A percentile compares a stretch with the other conserved stretches of the same genome.
phyloP scores from a whole-genome alignment of 202 grass and related monocot species.

The Saccharum hybrid region DNA sequence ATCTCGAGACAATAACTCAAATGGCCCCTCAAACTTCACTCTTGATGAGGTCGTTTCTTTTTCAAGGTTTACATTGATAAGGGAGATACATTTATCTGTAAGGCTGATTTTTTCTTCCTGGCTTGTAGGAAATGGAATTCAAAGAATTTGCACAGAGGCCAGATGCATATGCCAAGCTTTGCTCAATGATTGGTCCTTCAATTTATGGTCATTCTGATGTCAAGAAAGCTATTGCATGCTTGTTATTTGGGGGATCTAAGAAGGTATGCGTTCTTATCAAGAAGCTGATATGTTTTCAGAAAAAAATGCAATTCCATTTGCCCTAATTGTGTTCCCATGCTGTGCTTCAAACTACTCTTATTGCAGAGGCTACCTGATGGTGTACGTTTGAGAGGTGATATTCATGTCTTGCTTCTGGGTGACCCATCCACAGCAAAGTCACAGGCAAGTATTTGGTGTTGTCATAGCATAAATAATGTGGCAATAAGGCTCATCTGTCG shows the following conservation, averaged over 20 bases:
- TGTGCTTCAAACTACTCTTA: slow-evolving; percentile 6
- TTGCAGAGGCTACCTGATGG: slow-evolving; percentile 88
- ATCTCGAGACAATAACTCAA: slow-evolving; percentile 77
- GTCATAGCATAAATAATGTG: not conserved
- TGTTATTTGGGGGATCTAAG: slow-evolving; percentile 87
- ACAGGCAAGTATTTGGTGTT: slow-evolving; percentile 55
- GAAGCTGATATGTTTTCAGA: not conserved
- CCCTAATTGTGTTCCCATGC: slow-evolving; percentile 13
- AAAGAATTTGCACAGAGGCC: slow-evolving; percentile 98
- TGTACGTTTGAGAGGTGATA: slow-evolving; percentile 87
- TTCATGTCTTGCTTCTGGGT: slow-evolving; percentile 92
- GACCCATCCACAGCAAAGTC: slow-evolving; percentile 99
- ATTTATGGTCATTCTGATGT: slow-evolving; percentile 93
- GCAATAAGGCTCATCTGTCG: not conserved
- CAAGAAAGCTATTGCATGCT: slow-evolving; percentile 95
- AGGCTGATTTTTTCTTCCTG: slow-evolving; percentile 7
- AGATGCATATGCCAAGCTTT: slow-evolving; percentile 82
- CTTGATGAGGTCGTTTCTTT: slow-evolving; percentile 72
- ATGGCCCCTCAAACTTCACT: slow-evolving; percentile 76
- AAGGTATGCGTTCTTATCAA: slow-evolving; percentile 57
- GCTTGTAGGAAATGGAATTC: slow-evolving; percentile 77
- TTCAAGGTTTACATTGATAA: not conserved
- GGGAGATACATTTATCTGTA: not conserved
- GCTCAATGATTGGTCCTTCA: slow-evolving; percentile 82
- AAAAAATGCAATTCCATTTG: slow-evolving; percentile 9